Evolutionary conservation across 352 stramenopile genomes (phyloP).

Genomic region (Blastocystis hominis): DNA sequence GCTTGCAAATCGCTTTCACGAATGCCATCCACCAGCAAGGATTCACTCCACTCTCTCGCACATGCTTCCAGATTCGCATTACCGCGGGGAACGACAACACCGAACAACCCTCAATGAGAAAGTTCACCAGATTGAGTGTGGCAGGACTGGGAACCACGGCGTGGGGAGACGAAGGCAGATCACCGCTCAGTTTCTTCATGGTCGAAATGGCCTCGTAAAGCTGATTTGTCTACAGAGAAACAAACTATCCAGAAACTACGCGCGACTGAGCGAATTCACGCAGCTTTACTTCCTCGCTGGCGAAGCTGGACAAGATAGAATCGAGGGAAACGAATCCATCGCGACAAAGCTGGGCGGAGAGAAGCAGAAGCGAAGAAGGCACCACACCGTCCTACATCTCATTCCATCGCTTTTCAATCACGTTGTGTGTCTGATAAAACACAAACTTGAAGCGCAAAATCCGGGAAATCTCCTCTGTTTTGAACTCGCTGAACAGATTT

Average conservation of each 20-base stretch:
- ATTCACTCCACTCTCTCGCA: neutral
- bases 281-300: neutral
- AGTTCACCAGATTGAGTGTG: neutral
- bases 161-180: neutral
- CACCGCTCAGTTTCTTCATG: neutral
- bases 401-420: neutral
- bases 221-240: neutral
- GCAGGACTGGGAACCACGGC: neutral
- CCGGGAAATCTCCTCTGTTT: conserved; percentile 7
- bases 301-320: neutral
- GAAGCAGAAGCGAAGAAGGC: neutral
- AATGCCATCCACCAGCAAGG: neutral
- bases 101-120: neutral
- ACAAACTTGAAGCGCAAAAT: conserved; percentile 6
- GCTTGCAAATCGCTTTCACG: neutral
- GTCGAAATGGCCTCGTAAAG: neutral
- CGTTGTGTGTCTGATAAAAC: conserved; percentile 24
- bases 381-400: neutral
- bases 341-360: neutral
- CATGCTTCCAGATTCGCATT: neutral
- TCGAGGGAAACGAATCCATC: neutral
- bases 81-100: neutral
- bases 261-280: neutral
- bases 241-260: neutral
- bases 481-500: neutral